Conservation (phyloP, 2,329 filamentous ascomycete species). For the Neofusicoccum umdonicola region DNA sequence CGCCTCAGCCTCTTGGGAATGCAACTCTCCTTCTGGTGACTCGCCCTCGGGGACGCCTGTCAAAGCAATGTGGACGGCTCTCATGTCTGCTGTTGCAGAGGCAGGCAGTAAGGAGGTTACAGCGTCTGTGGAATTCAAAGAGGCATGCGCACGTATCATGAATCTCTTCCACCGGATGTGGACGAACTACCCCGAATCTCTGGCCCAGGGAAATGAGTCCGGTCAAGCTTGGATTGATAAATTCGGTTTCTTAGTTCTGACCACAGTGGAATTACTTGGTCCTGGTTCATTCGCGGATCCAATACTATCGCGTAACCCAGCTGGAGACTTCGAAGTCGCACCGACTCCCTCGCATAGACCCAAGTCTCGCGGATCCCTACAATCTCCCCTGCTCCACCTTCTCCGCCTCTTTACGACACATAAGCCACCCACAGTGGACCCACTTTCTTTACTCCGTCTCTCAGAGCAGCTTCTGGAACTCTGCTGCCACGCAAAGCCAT, state of each 20-base stretch:
- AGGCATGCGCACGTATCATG: constrained; percentile 71
- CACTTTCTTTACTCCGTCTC: background rate
- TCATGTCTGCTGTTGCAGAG: constrained; percentile 62
- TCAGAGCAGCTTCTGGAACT: background rate
- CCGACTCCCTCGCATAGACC: constrained; percentile 64
- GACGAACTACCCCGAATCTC: constrained; percentile 50
- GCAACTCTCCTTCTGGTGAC: constrained; percentile 20
- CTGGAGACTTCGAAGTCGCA: constrained; percentile 60
- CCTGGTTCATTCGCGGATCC: constrained; percentile 51
- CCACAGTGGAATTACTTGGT: constrained; percentile 52
- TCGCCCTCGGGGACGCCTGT: constrained; percentile 23
- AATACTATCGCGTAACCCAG: constrained; percentile 51
- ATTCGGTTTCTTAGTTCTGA: constrained; percentile 51
- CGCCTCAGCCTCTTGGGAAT: constrained; percentile 47
- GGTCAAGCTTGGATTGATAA: constrained; percentile 47
- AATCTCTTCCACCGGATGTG: constrained; percentile 69
- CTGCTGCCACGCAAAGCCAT: constrained; percentile 7
- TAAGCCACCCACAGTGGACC: constrained; percentile 19
- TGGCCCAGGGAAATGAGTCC: constrained; percentile 29
- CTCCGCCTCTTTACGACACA: constrained; percentile 58
- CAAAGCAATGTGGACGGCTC: constrained; percentile 55
- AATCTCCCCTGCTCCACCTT: constrained; percentile 65
- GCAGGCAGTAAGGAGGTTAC: constrained; percentile 86
- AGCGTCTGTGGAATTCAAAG: constrained; percentile 76
- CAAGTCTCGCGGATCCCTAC: constrained; percentile 48